Evolutionary conservation across 345 rosid genomes (phyloP), one percentile per base, ranked within the genome.

Genomic region (Hypericum androsaemum): DNA sequence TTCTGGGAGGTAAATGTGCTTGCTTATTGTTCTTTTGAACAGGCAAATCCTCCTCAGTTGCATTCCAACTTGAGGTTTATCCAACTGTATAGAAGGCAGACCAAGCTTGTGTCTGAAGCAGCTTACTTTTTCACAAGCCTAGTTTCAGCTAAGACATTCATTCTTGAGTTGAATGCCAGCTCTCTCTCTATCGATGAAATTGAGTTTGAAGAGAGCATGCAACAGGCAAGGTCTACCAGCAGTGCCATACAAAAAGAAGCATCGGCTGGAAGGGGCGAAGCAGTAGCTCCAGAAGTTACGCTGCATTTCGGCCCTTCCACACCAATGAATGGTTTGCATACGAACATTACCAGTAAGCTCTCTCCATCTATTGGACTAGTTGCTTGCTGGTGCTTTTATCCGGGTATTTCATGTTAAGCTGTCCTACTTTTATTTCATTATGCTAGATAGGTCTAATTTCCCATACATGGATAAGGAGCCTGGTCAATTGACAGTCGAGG

Each of bases 41-140:
- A 86, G 92, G 83, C 76, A 52, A 22, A 22, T 22, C 76, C 81
- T 64, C 72, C 71, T 15, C 77, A 73, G 62, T 59, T 86, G 76
- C 90, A 79, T 60, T 82, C 81, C 52, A 74, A 70, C 59, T 78
- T 82, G 58, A 80, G 57, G 66, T 80, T 68, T 77, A 63, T 81
- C 51, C 82, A 71, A 42, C 41, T 83, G 57, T 75, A 69, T 50
- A 40, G 84, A 46, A 75, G 73, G 67, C 81, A 75, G 61, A 61
- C 43, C 6, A 79, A 77, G 61, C 74, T 76, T 28, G 59, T 73
- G 39, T 78, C 83, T 6, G 81, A 72, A 68, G 78, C 77, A 53
- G 84, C 83, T 39, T 82, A 77, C 58, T 76, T 70, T 67, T 68
- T 75, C 53, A 77, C 85, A 22, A 75, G 77, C 70, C 68, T 78